Percentiles rank a stretch among this genome's conserved stretches.
Conservation (phyloP, 495 filamentous ascomycete genomes). For the Staphylotrichum tortipilum region DNA sequence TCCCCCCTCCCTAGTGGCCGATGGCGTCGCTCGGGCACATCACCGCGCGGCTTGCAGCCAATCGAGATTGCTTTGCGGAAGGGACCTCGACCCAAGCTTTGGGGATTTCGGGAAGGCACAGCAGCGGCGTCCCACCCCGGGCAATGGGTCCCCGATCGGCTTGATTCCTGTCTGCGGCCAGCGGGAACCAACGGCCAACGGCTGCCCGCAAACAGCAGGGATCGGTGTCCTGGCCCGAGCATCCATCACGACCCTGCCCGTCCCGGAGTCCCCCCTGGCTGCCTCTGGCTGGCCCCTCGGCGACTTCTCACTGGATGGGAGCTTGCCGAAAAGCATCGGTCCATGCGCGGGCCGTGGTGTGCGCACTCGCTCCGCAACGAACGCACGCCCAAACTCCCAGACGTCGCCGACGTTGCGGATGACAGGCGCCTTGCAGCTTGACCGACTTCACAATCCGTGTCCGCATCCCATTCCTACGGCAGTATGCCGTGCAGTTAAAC, state of each 20-base stretch:
- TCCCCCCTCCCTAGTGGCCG: too few relatives aligned
- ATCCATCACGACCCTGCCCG: not conserved
- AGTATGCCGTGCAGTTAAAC: not conserved
- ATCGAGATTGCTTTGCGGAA: not conserved
- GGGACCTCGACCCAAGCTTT: not conserved
- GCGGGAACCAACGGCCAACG: slow-evolving; percentile 1
- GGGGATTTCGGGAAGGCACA: slow-evolving; percentile 5
- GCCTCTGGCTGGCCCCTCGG: not conserved
- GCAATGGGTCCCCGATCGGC: not conserved
- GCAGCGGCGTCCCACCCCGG: not conserved
- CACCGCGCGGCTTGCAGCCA: too few relatives aligned
- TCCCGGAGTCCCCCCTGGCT: not conserved
- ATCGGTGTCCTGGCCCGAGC: not conserved
- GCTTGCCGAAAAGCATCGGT: not conserved
- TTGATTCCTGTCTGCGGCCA: not conserved
- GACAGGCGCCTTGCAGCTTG: not conserved
- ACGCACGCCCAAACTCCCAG: not conserved
- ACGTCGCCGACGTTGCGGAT: not conserved
- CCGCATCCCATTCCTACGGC: too few relatives aligned
- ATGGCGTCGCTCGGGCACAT: too few relatives aligned
- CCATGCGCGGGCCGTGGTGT: not conserved
- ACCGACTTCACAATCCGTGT: not conserved
- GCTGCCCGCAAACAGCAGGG: not conserved
- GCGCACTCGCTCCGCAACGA: not conserved
- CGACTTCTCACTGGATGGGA: not conserved